phyloP scores from a whole-genome alignment of 805 yeast genomes.

The Saccharomycopsis sp. region DNA sequence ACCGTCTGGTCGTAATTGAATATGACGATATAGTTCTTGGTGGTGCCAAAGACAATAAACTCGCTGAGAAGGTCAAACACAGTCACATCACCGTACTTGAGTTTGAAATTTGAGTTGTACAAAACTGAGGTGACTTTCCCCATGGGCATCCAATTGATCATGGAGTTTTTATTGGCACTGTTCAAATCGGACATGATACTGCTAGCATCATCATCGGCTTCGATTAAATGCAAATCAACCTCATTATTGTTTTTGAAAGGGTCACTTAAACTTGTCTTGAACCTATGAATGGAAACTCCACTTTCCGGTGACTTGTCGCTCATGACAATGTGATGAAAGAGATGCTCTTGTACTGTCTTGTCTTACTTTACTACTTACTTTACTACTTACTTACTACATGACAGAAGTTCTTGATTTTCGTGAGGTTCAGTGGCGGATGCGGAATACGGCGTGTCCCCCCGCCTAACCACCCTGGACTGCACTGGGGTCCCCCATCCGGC shows the following conservation, averaged over 20 bases:
- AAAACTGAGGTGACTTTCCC: slow-evolving; percentile 6
- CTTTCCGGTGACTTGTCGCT: too few relatives aligned
- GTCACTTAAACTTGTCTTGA: slow-evolving; percentile 12
- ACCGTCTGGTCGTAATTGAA: slow-evolving; percentile 64
- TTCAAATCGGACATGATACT: not conserved
- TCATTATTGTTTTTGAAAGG: not conserved
- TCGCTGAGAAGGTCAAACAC: slow-evolving; percentile 36
- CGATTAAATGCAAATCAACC: too few relatives aligned
- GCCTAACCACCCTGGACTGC: too few relatives aligned
- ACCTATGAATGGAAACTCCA: too few relatives aligned
- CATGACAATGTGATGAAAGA: too few relatives aligned
- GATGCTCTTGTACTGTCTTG: too few relatives aligned
- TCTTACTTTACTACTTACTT: too few relatives aligned
- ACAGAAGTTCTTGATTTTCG: too few relatives aligned
- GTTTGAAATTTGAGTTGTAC: slow-evolving; percentile 7
- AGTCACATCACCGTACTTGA: slow-evolving; percentile 40
- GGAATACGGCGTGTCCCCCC: too few relatives aligned
- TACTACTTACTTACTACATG: too few relatives aligned
- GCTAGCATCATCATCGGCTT: not conserved
- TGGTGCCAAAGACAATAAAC: slow-evolving; percentile 58
- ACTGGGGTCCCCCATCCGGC: too few relatives aligned
- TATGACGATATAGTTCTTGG: slow-evolving; percentile 52
- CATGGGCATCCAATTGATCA: slow-evolving; percentile 9
- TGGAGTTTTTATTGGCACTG: not conserved
- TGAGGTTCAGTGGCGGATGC: too few relatives aligned